phyloP scores from a whole-genome alignment of 2,329 filamentous ascomycete genomes.

The Colletotrichum sp. region DNA sequence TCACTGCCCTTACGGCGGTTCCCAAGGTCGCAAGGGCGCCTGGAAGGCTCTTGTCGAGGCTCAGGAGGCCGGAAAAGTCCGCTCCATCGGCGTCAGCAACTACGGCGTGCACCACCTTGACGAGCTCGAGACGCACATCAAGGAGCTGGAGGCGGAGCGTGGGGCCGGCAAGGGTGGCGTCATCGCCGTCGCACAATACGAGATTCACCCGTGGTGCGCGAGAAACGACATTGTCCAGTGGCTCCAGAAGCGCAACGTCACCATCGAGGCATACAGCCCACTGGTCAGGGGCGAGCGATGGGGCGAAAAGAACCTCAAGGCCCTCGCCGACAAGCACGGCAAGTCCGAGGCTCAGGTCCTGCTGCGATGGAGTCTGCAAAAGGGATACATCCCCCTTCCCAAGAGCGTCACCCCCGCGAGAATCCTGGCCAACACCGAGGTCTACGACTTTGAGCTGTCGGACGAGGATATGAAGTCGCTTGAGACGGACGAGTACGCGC shows the following conservation, averaged over 20 bases:
- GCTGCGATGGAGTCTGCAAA: conserved; percentile 83
- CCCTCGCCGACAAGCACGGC: conserved; percentile 72
- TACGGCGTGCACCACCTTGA: conserved; percentile 68
- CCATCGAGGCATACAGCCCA: conserved; percentile 68
- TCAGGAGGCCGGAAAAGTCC: conserved; percentile 65
- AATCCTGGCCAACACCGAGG: conserved; percentile 66
- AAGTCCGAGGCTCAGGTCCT: conserved; percentile 80
- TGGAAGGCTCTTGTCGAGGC: conserved; percentile 70
- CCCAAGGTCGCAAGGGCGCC: conserved; percentile 59
- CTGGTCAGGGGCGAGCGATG: conserved; percentile 72
- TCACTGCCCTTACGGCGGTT: conserved; percentile 65
- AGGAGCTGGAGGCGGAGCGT: conserved; percentile 65
- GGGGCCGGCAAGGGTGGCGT: conserved; percentile 72
- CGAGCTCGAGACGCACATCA: conserved; percentile 64
- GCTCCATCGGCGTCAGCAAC: conserved; percentile 69
- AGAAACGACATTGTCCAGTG: conserved; percentile 81
- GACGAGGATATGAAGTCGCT: conserved; percentile 57
- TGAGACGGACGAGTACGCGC: conserved; percentile 57
- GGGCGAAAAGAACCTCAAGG: conserved; percentile 68
- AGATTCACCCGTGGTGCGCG: conserved; percentile 88
- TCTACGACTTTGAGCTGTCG: conserved; percentile 62
- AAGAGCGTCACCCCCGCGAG: conserved; percentile 74
- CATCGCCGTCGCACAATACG: conserved; percentile 85
- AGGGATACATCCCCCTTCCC: conserved; percentile 74
- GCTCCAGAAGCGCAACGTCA: conserved; percentile 68